Evolutionary conservation across 2,329 filamentous ascomycete genomes (phyloP).

Genomic region (Nigrospora osmanthi): DNA sequence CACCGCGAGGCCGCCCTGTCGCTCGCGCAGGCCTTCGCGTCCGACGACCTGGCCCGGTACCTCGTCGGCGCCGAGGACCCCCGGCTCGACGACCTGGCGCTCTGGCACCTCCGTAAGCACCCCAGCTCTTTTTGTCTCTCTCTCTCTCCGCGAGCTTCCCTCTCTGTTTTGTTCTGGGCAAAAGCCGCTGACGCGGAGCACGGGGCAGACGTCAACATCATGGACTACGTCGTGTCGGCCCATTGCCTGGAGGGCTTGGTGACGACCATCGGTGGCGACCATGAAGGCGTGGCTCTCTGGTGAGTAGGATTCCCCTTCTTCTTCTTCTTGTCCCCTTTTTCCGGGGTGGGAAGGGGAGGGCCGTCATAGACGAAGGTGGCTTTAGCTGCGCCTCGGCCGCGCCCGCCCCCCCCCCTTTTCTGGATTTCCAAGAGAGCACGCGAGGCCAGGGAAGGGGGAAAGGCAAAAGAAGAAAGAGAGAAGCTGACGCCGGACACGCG

Average conservation of each 20-base stretch:
- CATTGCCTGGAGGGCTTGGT: constrained; percentile 69
- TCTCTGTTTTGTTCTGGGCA: too few relatives aligned
- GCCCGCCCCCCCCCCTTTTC: too few relatives aligned
- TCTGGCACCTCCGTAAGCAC: too few relatives aligned
- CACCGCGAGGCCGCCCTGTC: constrained; percentile 63
- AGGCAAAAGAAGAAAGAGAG: not conserved
- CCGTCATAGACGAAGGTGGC: too few relatives aligned
- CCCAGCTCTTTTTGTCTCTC: too few relatives aligned
- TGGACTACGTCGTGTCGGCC: constrained; percentile 70
- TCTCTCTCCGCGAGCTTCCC: too few relatives aligned
- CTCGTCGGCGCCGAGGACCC: constrained; percentile 66
- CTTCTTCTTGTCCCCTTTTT: not conserved
- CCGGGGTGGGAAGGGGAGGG: too few relatives aligned
- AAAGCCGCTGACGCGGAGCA: too few relatives aligned
- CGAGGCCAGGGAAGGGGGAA: too few relatives aligned
- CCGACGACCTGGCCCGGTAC: constrained; percentile 68
- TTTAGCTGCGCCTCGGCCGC: too few relatives aligned
- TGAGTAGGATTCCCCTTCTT: constrained; percentile 30
- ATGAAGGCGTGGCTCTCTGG: constrained; percentile 74
- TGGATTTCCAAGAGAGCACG: too few relatives aligned
- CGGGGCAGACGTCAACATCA: constrained; percentile 52
- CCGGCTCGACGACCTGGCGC: constrained; percentile 31
- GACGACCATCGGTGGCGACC: constrained; percentile 66
- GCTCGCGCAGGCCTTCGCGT: constrained; percentile 69
- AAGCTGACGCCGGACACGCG: not conserved